Evolutionary conservation across 2,329 filamentous ascomycete genomes (phyloP).

Genomic region (Fusarium poae): DNA sequence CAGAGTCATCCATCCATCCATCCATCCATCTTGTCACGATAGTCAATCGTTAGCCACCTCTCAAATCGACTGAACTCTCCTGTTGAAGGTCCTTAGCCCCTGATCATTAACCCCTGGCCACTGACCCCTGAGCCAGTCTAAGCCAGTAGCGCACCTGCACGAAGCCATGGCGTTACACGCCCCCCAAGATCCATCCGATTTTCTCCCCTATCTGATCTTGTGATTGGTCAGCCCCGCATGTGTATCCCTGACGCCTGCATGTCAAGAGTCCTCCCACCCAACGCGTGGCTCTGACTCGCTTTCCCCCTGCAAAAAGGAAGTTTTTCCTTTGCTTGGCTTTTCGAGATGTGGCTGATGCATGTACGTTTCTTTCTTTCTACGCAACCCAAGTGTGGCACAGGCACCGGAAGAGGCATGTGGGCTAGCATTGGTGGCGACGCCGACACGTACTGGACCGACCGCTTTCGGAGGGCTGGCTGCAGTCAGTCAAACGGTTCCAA

Average conservation of each 20-base stretch:
- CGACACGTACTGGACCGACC: conserved; percentile 24
- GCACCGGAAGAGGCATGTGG: conserved; percentile 26
- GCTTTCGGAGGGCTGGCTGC: conserved; percentile 19
- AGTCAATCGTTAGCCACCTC: not conserved
- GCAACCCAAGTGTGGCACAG: conserved; percentile 26
- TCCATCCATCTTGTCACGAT: conserved; percentile 34
- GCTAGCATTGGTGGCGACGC: conserved; percentile 13
- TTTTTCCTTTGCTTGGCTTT: conserved; percentile 17
- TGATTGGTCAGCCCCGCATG: conserved; percentile 41
- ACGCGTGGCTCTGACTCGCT: conserved; percentile 40
- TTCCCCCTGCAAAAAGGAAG: conserved; percentile 10
- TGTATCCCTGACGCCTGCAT: conserved; percentile 42
- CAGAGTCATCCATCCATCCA: conserved; percentile 34
- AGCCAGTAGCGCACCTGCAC: conserved; percentile 22
- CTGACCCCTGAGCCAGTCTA: conserved; percentile 35
- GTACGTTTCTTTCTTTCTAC: not conserved
- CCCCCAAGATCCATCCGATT: conserved; percentile 19
- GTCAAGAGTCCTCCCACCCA: conserved; percentile 32
- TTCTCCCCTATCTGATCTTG: not conserved
- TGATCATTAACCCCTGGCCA: conserved; percentile 28
- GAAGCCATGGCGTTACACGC: conserved; percentile 29
- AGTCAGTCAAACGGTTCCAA: conserved; percentile 11
- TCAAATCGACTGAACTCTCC: conserved; percentile 6
- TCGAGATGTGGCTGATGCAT: conserved; percentile 28
- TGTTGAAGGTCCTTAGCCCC: conserved; percentile 5